Percentiles rank a stretch among this genome's conserved stretches.
phyloP scores from a whole-genome alignment of 2,329 filamentous ascomycete species.

The Botrytis deweyae region DNA sequence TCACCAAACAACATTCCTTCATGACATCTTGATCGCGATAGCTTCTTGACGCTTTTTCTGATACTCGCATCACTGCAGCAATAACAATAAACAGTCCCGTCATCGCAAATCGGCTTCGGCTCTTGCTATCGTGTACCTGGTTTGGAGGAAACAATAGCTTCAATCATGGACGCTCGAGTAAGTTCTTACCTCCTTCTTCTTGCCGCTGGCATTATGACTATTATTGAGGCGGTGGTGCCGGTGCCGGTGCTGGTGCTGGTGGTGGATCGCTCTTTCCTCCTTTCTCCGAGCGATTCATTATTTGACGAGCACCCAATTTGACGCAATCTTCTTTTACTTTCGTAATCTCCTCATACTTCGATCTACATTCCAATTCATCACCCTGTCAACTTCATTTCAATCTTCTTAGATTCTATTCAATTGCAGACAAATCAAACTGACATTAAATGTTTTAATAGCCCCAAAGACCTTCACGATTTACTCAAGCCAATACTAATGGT shows the following conservation, averaged over 20 bases:
- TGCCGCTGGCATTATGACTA: neutral
- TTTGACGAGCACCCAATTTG: neutral
- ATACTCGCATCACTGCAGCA: neutral
- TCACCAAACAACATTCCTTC: neutral
- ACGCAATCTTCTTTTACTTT: constrained; percentile 7
- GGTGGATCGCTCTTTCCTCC: constrained; percentile 15
- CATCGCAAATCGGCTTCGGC: constrained; percentile 7
- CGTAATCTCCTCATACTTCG: constrained; percentile 19
- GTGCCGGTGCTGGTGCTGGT: neutral
- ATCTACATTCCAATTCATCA: constrained; percentile 27
- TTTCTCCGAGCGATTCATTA: neutral
- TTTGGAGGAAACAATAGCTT: constrained; percentile 7
- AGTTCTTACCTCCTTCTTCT: constrained; percentile 27
- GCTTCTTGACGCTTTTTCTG: constrained; percentile 17
- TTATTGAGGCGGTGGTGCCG: neutral
- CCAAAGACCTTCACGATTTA: constrained; percentile 60
- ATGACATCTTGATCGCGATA: constrained; percentile 34
- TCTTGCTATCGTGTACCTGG: constrained; percentile 1
- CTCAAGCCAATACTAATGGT: constrained; percentile 57
- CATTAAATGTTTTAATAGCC: constrained; percentile 53
- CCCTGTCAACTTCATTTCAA: constrained; percentile 29
- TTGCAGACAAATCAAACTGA: constrained; percentile 26
- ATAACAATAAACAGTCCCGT: neutral
- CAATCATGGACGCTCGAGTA: constrained; percentile 46
- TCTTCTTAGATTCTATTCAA: constrained; percentile 21